These are phyloP conservation scores for Achaetomiella virescens DNA, from an alignment of 495 filamentous ascomycete species.

Conservation along the genomic window DNA sequence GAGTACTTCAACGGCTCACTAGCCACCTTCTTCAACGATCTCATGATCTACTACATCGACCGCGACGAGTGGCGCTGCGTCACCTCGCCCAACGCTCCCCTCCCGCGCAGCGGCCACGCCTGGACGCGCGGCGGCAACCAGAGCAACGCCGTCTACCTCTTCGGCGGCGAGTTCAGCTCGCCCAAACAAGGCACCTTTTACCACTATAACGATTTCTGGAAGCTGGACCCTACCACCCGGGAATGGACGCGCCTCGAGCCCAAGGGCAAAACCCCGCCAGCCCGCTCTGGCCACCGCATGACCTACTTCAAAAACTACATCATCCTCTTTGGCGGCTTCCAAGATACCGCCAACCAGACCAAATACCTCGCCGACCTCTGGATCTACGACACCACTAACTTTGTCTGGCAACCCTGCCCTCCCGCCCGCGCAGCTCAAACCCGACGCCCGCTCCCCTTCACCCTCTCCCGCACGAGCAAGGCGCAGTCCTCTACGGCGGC, in stretches of 20 bases:
- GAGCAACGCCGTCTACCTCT: constrained; percentile 75
- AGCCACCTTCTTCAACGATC: constrained; percentile 59
- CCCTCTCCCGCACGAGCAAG: constrained; percentile 82
- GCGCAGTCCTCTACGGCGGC: constrained; percentile 84
- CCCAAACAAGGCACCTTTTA: constrained; percentile 99
- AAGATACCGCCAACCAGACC: constrained; percentile 89
- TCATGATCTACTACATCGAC: constrained; percentile 87
- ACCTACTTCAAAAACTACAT: constrained; percentile 73
- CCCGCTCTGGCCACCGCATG: constrained; percentile 90
- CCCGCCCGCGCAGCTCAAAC: constrained; percentile 70
- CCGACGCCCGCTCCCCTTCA: constrained; percentile 84
- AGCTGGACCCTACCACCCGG: constrained; percentile 68
- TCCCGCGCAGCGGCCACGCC: constrained; percentile 86
- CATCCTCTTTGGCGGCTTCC: constrained; percentile 57
- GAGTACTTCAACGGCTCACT: constrained; percentile 60
- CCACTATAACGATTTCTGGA: constrained; percentile 98
- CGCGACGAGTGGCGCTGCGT: constrained; percentile 81
- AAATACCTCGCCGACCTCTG: constrained; percentile 75
- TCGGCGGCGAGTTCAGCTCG: constrained; percentile 65
- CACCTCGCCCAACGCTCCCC: constrained; percentile 82
- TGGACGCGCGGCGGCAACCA: constrained; percentile 84
- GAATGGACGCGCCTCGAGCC: constrained; percentile 88
- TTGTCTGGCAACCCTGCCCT: constrained; percentile 68
- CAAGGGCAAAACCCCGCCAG: constrained; percentile 83
- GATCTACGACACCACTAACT: constrained; percentile 59